Evolutionary conservation across 768 basidiomycete genomes (phyloP), one percentile per base, ranked within the genome.

Genomic region (Mycena galericulata): DNA sequence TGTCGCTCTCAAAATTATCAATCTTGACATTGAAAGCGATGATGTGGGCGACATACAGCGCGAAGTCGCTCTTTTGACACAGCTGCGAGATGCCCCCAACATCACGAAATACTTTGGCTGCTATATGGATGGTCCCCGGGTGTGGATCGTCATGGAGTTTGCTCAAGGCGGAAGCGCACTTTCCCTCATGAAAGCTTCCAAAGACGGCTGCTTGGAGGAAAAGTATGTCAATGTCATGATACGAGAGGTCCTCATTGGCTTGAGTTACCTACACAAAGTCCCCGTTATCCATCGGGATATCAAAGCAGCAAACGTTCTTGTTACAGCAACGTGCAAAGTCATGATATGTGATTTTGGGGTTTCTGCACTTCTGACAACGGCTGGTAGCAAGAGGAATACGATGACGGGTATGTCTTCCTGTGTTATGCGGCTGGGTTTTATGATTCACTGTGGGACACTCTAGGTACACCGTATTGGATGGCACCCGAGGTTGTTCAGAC

Each of bases 121-220:
- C 81, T 92, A 94, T 80, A 87, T 98, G 76, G 93, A 97, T 76
- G 97, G 96, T 0, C 94, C 96, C 30, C 93, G 95, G 54, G 95
- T 99, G 12, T 99, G 98, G 97, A 99, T 99, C 73, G 95, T 92
- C 40, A 99, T 99, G 98, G 98, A 99, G 78, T 91, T 91, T 74
- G 98, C 98, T 10, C 91, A 96, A 70, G 97, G 97, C 7, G 98
- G 98, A 9, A 97, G 95, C 76, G 94, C 98, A 8, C 85, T 94
- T 50, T 93, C 95, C 3, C 85, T 99, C 72, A 96, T 98, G 91
- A 96, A 98, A 78, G 92, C 94, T 0, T 89, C 90, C 69, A 89
- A 85, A 69, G 88, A 89, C 66, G 89, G 88, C 0, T 85, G 88
- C 58, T 80, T 99, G 57, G 97, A 97, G 79, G 98, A 99, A 81